phyloP scores from a whole-genome alignment of 768 basidiomycete genomes.

The Tulasnella sp. region DNA sequence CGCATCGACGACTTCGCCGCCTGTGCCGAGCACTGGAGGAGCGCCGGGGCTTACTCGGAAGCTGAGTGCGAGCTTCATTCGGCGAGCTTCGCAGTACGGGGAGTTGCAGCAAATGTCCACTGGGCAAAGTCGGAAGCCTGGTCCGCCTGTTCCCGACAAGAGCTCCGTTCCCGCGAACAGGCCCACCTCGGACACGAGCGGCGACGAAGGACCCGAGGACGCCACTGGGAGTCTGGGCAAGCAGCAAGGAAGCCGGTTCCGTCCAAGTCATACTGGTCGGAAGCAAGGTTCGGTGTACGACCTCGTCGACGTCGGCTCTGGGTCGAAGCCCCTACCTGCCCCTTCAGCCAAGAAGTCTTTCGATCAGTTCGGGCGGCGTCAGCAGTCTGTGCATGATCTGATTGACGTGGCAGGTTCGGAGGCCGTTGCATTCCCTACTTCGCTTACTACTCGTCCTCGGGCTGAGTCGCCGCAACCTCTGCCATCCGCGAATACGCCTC shows the following conservation, averaged over 20 bases:
- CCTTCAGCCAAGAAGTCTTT: neutral
- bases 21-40: neutral
- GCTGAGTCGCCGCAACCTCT: slow-evolving; percentile 13
- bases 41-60: slow-evolving; percentile 6
- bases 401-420: slow-evolving; percentile 50
- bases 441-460: neutral
- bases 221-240: neutral
- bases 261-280: neutral
- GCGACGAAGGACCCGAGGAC: slow-evolving; percentile 24
- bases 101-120: slow-evolving; percentile 3
- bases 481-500: neutral
- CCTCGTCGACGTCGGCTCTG: slow-evolving; percentile 18
- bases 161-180: neutral
- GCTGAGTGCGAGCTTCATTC: slow-evolving; percentile 6
- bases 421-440: neutral
- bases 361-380: slow-evolving; percentile 44
- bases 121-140: slow-evolving; percentile 11
- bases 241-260: neutral
- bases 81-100: slow-evolving; percentile 13
- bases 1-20: neutral
- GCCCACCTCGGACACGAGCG: slow-evolving; percentile 15
- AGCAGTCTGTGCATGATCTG: slow-evolving; percentile 79
- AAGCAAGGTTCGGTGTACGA: slow-evolving; percentile 23
- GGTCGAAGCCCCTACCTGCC: slow-evolving; percentile 41
- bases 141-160: slow-evolving; percentile 4